phyloP scores from a whole-genome alignment of 2,329 filamentous ascomycete genomes.

The Simplicillium aogashimaense region DNA sequence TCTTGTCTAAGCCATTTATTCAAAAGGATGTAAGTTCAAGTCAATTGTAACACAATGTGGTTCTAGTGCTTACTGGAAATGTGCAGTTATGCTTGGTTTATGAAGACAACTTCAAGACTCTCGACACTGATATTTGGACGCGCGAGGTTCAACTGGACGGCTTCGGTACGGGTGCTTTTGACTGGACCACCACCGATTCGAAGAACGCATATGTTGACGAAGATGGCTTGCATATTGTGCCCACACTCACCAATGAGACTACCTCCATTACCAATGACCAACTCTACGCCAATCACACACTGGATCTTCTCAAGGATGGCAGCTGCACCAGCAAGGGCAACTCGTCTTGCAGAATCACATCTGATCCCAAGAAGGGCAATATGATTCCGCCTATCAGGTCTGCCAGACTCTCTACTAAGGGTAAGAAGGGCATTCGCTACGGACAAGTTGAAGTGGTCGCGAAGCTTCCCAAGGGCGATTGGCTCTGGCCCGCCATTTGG shows the following conservation, averaged over 20 bases:
- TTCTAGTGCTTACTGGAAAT: neutral
- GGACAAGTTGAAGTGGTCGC: conserved; percentile 43
- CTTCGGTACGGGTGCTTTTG: conserved; percentile 39
- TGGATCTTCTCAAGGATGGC: conserved; percentile 31
- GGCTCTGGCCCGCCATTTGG: conserved; percentile 43
- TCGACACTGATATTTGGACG: conserved; percentile 35
- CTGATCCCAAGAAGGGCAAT: conserved; percentile 29
- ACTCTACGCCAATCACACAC: conserved; percentile 26
- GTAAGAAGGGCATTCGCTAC: conserved; percentile 33
- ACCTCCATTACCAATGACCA: conserved; percentile 26
- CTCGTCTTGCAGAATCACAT: conserved; percentile 25
- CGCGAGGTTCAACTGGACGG: conserved; percentile 35
- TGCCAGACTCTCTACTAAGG: conserved; percentile 36
- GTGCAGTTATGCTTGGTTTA: conserved; percentile 37
- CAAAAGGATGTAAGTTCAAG: conserved; percentile 10
- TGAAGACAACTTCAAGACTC: conserved; percentile 35
- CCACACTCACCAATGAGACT: conserved; percentile 34
- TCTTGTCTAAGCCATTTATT: conserved; percentile 16
- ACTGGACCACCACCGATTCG: conserved; percentile 40
- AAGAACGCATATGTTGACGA: conserved; percentile 36
- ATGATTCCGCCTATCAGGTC: conserved; percentile 41
- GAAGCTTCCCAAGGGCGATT: conserved; percentile 41
- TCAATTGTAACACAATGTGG: neutral
- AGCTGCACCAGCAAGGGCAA: conserved; percentile 28
- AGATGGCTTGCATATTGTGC: conserved; percentile 43